Base-by-base conservation (phyloP, 1,284 basidiomycete genomes). In the Austroboletus novae-zelandiae region DNA sequence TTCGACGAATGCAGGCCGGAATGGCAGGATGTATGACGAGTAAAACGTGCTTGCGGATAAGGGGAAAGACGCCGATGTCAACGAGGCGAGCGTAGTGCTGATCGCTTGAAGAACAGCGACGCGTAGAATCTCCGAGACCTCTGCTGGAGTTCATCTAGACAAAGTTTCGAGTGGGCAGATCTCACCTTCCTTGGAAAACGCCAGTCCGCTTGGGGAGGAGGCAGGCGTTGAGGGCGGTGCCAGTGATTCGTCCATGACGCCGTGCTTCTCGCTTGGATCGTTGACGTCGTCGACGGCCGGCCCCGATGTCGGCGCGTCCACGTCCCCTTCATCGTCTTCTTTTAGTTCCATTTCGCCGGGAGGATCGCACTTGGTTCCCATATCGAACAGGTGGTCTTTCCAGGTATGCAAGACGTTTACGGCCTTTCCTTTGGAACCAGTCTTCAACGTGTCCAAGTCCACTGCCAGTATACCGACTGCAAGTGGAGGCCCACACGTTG, bases 1-100 rank as follows among this genome's bases (percentile, higher is more conserved):
- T 51, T 4, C 52, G 44, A 57, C 2, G 49, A 79, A 80, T 4
- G 83, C 82, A 9, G 90, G 77, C 9, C 91, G 79, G 41, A 76
- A 82, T 3, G 91, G 91, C 2, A 95, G 77, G 45, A 95, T 78
- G 61, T 91, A 78, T 5, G 77, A 78, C 1, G 86, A 82, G 70
- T 93, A 94, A 54, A 94, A 81, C 0, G 76, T 75, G 4, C 90
- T 89, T 0, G 89, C 81, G 0, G 86, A 73, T 31, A 94, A 83
- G 0, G 93, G 91, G 62, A 92, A 87, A 2, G 79, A 65, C 0
- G 81, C 74, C 0, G 75, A 51, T 0, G 81, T 76, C 1, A 82
- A 64, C 0, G 74, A 63, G 0, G 75, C 61, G 3, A 87, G 73
- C 0, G 71, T 67, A 1, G 75, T 76, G 15, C 68, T 64, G 47